Percentiles rank a stretch among this genome's conserved stretches.
phyloP scores from a whole-genome alignment of 805 yeast species.

The Grigorovia humatica region DNA sequence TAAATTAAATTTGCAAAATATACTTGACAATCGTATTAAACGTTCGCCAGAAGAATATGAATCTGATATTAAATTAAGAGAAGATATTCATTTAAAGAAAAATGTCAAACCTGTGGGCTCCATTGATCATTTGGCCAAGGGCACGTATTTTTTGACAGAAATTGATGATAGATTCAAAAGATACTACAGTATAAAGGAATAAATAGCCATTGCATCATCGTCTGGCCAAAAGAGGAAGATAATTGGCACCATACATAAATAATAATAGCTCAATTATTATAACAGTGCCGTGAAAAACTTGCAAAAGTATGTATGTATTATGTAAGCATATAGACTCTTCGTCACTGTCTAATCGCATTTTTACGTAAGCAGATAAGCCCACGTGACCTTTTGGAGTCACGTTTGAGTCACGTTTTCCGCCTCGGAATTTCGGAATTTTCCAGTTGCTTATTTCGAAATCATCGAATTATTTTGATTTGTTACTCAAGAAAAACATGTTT shows the following conservation, averaged over 20 bases:
- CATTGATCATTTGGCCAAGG: constrained; percentile 56
- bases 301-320: too few species aligned
- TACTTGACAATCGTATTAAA: constrained; percentile 33
- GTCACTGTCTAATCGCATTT: too few species aligned
- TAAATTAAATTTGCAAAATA: constrained; percentile 55
- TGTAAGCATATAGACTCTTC: too few species aligned
- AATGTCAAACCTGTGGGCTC: constrained; percentile 70
- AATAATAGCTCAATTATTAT: too few species aligned
- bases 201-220: constrained; percentile 4
- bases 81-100: constrained; percentile 77
- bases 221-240: too few species aligned
- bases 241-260: too few species aligned
- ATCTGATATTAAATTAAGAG: constrained; percentile 74
- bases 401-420: too few species aligned
- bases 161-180: constrained; percentile 88
- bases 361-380: too few species aligned
- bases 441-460: neutral
- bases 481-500: neutral
- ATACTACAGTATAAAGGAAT: constrained; percentile 59
- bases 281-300: too few species aligned
- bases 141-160: constrained; percentile 74
- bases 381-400: too few species aligned
- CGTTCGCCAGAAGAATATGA: constrained; percentile 70
- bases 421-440: neutral
- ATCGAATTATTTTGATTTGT: neutral